Evolutionary conservation across 257 asterid genomes (phyloP).

Genomic region (Penstemon eatonii): DNA sequence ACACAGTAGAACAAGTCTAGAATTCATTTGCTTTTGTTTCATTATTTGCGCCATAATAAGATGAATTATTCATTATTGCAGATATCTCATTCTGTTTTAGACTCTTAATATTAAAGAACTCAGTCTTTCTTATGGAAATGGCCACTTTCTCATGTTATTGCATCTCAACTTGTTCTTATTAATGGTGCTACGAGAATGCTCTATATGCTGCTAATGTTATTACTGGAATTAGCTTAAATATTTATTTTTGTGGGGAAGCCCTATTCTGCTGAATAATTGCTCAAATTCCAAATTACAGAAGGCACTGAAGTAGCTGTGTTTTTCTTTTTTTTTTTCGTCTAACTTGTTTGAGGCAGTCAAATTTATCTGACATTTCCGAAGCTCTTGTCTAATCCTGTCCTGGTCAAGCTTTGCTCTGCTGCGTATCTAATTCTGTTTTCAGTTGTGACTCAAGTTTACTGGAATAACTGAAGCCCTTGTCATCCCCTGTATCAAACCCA

Average conservation of each 20-base stretch:
- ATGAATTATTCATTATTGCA: background rate
- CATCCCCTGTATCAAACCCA: background rate
- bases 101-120: too few relatives aligned
- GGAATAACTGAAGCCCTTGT: constrained; percentile 11
- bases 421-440: background rate
- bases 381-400: background rate
- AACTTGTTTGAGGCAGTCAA: background rate
- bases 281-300: background rate
- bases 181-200: background rate
- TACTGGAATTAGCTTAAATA: too few relatives aligned
- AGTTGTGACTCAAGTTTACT: constrained; percentile 2
- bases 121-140: constrained; percentile 1
- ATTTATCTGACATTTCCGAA: background rate
- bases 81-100: background rate
- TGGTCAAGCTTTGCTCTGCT: constrained; percentile 3
- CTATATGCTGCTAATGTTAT: background rate
- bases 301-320: background rate
- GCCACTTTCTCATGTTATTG: background rate
- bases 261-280: background rate
- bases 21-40: too few relatives aligned
- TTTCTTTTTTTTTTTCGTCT: background rate
- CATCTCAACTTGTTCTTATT: constrained; percentile 1
- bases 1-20: background rate
- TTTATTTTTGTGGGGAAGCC: background rate
- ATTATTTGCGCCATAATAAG: too few relatives aligned